Conservation (phyloP, 345 rosid genomes). For the Ceriops zippeliana region DNA sequence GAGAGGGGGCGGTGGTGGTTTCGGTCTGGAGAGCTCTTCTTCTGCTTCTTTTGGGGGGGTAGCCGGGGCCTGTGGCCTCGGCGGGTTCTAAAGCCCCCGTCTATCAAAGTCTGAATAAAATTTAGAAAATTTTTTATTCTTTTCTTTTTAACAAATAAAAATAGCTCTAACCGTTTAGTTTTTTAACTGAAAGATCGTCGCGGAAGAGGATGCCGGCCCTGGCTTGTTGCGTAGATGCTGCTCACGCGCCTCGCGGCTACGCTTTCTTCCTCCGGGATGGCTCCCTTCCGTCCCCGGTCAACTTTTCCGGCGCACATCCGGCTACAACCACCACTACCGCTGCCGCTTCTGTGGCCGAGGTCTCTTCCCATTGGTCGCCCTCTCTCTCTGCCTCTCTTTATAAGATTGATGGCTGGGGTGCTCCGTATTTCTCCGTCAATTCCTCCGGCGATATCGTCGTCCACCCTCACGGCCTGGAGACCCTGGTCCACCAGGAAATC, state of each 20-base stretch:
- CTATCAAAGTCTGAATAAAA: conserved; percentile 28
- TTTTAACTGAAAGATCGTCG: conserved; percentile 21
- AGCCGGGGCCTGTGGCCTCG: conserved; percentile 99
- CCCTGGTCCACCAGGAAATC: conserved; percentile 74
- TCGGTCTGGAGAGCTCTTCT: conserved; percentile 45
- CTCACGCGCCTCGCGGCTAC: conserved; percentile 60
- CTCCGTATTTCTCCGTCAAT: conserved; percentile 77
- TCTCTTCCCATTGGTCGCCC: conserved; percentile 57
- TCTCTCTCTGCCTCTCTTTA: conserved; percentile 65
- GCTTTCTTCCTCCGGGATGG: conserved; percentile 45
- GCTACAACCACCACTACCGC: conserved; percentile 17
- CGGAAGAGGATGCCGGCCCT: conserved; percentile 82
- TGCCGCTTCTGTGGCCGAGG: conserved; percentile 10
- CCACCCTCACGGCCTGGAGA: conserved; percentile 58
- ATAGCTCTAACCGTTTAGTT: background rate
- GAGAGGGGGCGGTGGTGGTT: conserved; percentile 32
- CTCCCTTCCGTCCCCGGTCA: conserved; percentile 38
- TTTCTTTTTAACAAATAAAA: no score
- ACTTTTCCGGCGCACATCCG: conserved; percentile 27
- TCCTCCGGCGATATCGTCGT: conserved; percentile 66
- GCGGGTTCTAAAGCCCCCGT: conserved; percentile 97
- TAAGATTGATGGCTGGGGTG: conserved; percentile 77
- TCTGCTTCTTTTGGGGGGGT: conserved; percentile 97
- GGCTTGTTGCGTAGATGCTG: conserved; percentile 74
- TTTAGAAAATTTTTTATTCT: no score